Evolutionary conservation across 1,284 basidiomycete species (phyloP).

Genomic region (Sutorius eximius): DNA sequence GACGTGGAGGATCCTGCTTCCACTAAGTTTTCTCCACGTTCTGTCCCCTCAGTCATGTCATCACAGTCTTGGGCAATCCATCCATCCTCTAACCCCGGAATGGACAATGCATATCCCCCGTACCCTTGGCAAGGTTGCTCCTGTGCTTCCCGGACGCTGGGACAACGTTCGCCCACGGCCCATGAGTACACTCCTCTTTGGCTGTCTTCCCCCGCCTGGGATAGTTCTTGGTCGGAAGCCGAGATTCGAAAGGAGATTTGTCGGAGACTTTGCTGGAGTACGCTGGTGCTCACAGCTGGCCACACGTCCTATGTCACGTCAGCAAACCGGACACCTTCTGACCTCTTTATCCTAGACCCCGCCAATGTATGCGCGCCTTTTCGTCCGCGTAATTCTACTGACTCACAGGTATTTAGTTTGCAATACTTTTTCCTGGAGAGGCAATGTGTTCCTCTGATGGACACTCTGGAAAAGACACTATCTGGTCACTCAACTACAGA

Average conservation of each 20-base stretch:
- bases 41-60: constrained; percentile 37
- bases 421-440: constrained; percentile 70
- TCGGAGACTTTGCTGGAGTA: constrained; percentile 72
- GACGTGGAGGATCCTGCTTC: constrained; percentile 43
- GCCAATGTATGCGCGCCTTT: constrained; percentile 53
- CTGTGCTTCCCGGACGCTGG: constrained; percentile 56
- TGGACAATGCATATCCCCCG: neutral
- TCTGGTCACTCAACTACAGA: constrained; percentile 72
- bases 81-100: neutral
- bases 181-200: constrained; percentile 60
- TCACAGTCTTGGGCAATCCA: constrained; percentile 12
- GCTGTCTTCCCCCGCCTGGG: constrained; percentile 65
- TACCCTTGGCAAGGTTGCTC: constrained; percentile 42
- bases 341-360: constrained; percentile 63
- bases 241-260: constrained; percentile 71
- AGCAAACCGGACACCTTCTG: constrained; percentile 38
- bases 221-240: constrained; percentile 52
- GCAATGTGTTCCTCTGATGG: constrained; percentile 38
- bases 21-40: constrained; percentile 48
- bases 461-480: constrained; percentile 55
- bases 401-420: constrained; percentile 46
- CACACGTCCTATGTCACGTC: constrained; percentile 63
- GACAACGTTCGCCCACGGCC: constrained; percentile 47
- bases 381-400: constrained; percentile 5
- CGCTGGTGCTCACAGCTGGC: constrained; percentile 59